Conservation (phyloP, 768 basidiomycete genomes). For the Punctularia strigosozonata region DNA sequence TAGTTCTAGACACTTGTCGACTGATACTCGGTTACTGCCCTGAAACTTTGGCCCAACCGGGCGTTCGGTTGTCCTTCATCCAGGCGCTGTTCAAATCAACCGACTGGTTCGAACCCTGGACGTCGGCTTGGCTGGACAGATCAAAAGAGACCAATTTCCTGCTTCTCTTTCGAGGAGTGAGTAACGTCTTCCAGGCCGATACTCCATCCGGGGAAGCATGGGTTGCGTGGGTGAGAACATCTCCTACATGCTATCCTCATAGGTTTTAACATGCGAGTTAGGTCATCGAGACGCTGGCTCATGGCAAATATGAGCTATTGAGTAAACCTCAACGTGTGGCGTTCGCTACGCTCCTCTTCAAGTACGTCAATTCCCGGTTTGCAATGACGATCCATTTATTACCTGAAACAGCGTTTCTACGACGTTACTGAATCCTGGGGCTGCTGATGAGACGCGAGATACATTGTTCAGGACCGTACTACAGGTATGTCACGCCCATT, state of each 20-base stretch:
- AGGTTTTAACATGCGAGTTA: constrained; percentile 16
- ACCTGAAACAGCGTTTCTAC: background rate
- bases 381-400: too few species aligned
- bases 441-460: constrained; percentile 1
- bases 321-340: constrained; percentile 67
- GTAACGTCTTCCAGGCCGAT: constrained; percentile 66
- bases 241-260: constrained; percentile 5
- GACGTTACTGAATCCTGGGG: background rate
- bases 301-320: constrained; percentile 40
- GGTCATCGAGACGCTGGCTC: constrained; percentile 43
- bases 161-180: constrained; percentile 65
- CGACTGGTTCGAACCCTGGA: constrained; percentile 50
- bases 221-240: constrained; percentile 24
- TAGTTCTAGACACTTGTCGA: constrained; percentile 82
- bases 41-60: constrained; percentile 32
- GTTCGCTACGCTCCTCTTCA: constrained; percentile 74
- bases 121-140: constrained; percentile 49
- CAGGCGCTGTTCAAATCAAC: constrained; percentile 54
- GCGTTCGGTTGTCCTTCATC: constrained; percentile 39
- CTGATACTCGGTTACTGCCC: constrained; percentile 58
- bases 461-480: constrained; percentile 3
- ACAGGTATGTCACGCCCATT: constrained; percentile 55
- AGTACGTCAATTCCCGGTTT: constrained; percentile 57
- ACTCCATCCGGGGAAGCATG: constrained; percentile 31
- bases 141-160: constrained; percentile 76